Evolutionary conservation across 2,329 filamentous ascomycete species (phyloP), one percentile per base, ranked within the genome.

Genomic region (Ceratocystis colombiana): DNA sequence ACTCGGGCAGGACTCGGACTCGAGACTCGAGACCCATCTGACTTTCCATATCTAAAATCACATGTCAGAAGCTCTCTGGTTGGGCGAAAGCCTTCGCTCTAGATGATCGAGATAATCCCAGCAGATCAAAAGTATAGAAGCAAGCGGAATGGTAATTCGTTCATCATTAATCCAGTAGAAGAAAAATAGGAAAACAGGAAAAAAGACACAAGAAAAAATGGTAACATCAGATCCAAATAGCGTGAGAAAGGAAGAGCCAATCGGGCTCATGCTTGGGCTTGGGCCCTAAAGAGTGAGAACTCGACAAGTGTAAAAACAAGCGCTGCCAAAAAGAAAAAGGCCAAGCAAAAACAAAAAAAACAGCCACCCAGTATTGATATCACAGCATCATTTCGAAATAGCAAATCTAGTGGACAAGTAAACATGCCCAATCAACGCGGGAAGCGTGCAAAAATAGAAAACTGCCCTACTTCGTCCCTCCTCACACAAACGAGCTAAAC

Each of bases 261-360:
- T 12, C 12, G 12, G 37, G 37, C 37, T 41, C 37, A 12, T 4
- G 37, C 37, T 41, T 3, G 37, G 37, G 37, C 37, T 41, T 12
- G 37, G 37, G 37, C 37, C 37, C 37, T 15, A 41, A 4, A n/a
- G 53, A 57, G 53, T 57, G 53, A 57, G 53, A 57, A 57, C 53
- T 30, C 53, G 53, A 57, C 53, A 57, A 57, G 28, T 57, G 33
- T 57, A 57, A 30, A 57, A 57, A 33, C 12, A 12, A 57, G 28
- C 53, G 53, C 53, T 57, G 5, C 10, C 8, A 28, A 28, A 6
- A 7, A 57, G n/a, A 57, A 30, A 20, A 44, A 44, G 20, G 2
- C 3, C 6, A 20, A 41, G 12, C 4, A 44, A 61, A 25, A 44
- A 41, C 20, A 15, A 61, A 61, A 61, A 22, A 61, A 44, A 17